Evolutionary conservation across 2,329 filamentous ascomycete genomes (phyloP), one percentile per base, ranked within the genome.

Genomic region (Beauveria scarabaeidicola): DNA sequence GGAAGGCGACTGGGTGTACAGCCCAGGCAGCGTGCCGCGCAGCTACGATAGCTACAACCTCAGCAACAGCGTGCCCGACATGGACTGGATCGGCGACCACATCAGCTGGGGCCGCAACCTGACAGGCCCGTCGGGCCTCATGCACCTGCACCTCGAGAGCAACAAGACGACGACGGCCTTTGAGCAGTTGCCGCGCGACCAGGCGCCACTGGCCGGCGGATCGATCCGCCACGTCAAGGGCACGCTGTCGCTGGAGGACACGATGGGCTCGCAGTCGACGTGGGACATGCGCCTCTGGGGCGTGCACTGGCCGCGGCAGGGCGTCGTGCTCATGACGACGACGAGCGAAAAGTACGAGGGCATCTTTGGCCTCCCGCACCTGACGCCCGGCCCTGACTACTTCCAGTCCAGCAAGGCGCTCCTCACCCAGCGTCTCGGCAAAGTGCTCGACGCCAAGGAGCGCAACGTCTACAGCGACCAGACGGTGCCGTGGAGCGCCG

Each of bases 271-370:
- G 62, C 88, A 88, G 5, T 87, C 87, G 68, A 89, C 84, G 65
- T 92, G 89, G 85, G 87, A 92, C 65, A 85, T 95, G 74, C 81
- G 83, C 55, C 75, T 96, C 53, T 87, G 91, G 72, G 94, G 94
- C 3, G 81, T 95, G 4, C 93, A 97, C 75, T 95, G 91, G 79
- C 86, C 88, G 41, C 81, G 82, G n/a, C 83, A 88, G 63, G 94
- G 94, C 1, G 83, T 85, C 15, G 83, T 94, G 53, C 76, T 97
- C 40, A 76, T 97, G 69, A 90, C 88, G 1, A 97, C 93, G 0
- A 93, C 91, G 52, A 97, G 91, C 72, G 89, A 96, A 69, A 97
- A 96, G 76, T 94, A 94, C 68, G 85, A 88, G n/a, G 92, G 94
- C 47, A 87, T 97, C 59, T 96, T 96, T 70, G 89, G 87, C 2